These are phyloP conservation scores for Trichoderma reesei DNA, from an alignment of 495 filamentous ascomycete species.

Conservation along the genomic window DNA sequence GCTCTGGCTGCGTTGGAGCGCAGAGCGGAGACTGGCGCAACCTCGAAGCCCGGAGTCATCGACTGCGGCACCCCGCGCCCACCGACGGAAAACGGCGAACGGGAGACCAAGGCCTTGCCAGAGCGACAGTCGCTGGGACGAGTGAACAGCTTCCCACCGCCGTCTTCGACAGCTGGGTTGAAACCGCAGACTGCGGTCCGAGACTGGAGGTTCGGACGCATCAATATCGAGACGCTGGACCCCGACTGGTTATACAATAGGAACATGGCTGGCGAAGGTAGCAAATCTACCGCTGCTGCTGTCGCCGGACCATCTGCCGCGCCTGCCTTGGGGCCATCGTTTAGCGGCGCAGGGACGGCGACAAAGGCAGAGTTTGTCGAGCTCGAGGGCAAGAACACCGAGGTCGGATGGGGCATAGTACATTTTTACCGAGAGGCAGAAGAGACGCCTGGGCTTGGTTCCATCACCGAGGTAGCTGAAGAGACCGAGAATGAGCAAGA, in stretches of 20 bases:
- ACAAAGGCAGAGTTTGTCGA: constrained; percentile 73
- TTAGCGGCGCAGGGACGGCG: constrained; percentile 30
- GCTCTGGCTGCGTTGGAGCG: neutral
- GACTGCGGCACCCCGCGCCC: constrained; percentile 35
- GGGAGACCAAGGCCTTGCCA: constrained; percentile 22
- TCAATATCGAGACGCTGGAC: constrained; percentile 37
- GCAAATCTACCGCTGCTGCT: neutral
- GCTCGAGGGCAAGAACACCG: constrained; percentile 62
- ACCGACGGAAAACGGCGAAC: constrained; percentile 20
- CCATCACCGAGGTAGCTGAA: constrained; percentile 18
- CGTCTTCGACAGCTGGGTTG: constrained; percentile 24
- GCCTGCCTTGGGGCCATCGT: constrained; percentile 32
- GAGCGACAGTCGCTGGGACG: constrained; percentile 25
- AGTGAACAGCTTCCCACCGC: constrained; percentile 22
- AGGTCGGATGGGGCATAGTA: constrained; percentile 86
- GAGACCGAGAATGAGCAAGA: constrained; percentile 44
- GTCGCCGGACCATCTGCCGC: constrained; percentile 23
- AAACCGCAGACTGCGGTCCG: constrained; percentile 28
- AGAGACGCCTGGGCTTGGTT: constrained; percentile 49
- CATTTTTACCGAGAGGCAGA: constrained; percentile 84
- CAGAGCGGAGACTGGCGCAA: neutral
- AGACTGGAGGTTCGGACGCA: constrained; percentile 39
- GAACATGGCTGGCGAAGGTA: constrained; percentile 16
- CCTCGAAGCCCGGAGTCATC: constrained; percentile 21
- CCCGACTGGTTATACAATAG: constrained; percentile 18